Evolutionary conservation across 2,329 filamentous ascomycete genomes (phyloP).

Genomic region (Claviceps sp.): DNA sequence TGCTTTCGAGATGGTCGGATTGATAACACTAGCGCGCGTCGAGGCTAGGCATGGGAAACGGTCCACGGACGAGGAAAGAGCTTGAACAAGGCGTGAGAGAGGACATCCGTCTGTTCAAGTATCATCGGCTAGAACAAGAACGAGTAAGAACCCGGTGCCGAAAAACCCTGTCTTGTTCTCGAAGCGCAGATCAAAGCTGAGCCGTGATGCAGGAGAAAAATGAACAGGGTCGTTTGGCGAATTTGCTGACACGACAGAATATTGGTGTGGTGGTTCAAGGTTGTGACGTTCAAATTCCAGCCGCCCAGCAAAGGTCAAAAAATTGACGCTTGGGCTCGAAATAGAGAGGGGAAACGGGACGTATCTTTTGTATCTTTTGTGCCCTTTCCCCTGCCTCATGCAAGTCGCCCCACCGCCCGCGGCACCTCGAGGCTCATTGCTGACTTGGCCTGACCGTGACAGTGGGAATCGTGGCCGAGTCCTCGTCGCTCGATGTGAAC

Average conservation of each 20-base stretch:
- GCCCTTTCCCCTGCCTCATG: neutral
- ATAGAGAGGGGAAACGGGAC: neutral
- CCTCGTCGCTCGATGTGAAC: neutral
- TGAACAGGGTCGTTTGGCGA: neutral
- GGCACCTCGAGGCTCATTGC: neutral
- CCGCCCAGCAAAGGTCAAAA: neutral
- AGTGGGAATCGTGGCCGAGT: neutral
- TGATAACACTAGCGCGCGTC: neutral
- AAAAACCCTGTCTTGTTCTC: neutral
- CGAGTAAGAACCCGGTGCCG: neutral
- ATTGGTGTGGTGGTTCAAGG: neutral
- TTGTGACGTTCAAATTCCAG: neutral
- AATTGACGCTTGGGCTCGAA: neutral
- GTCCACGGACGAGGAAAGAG: neutral
- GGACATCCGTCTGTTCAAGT: neutral
- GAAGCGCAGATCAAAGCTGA: neutral
- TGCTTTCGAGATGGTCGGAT: neutral
- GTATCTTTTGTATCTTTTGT: neutral
- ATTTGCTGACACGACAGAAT: neutral
- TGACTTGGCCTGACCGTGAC: neutral
- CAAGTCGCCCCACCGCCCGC: conserved; percentile 1
- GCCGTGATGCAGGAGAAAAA: neutral
- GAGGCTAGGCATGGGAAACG: neutral
- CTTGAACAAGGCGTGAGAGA: neutral
- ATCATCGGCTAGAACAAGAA: neutral